Base-by-base conservation (phyloP, 805 yeast species). In the Suhomyces sp. region DNA sequence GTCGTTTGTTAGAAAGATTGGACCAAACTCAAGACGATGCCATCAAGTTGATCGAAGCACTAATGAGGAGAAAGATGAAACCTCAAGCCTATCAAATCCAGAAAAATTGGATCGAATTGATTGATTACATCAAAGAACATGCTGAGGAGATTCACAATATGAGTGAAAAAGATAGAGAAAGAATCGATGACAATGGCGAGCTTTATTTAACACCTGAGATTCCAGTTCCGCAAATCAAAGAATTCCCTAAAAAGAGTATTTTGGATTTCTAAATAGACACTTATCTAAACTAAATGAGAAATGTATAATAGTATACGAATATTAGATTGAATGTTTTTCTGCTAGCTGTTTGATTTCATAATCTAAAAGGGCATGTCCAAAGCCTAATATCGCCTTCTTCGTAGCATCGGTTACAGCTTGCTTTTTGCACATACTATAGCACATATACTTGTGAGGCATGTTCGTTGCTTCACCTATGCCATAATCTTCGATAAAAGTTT, bases 171-270 rank as follows among this genome's bases (percentile, higher is more conserved):
- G 97, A 92, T 61, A 79, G 97, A 59, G 96, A 90, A 69, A 82
- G 98, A 68, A 71, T 87, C 51, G 93, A 92, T 65, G 97, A 92
- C 39, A 82, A 89, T 55, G 98, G 98, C 1, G 85, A 87, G 56
- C 80, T 89, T 9, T 93, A 89, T 60, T 76, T 82, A 55, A 78
- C 89, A 31, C 89, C 88, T 8, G 93, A 84, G 65, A 86, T 86
- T 39, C 90, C 93, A 1, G 75, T 77, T 21, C 97, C 97, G 0
- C 68, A 60, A 10, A 80, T 89, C 53, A 75, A 74, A 43, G 86
- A 80, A 7, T 88, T 89, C 70, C 84, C 89, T 13, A 76, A 68
- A 62, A 75, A 75, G 61, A 73, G 73, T 35, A 74, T 81, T 0
- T 72, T 88, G 57, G 91, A 87, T 59, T 88, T 76, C 62, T 86